Evolutionary conservation across 257 asterid genomes (phyloP).

Genomic region (Forsythia suspensa): DNA sequence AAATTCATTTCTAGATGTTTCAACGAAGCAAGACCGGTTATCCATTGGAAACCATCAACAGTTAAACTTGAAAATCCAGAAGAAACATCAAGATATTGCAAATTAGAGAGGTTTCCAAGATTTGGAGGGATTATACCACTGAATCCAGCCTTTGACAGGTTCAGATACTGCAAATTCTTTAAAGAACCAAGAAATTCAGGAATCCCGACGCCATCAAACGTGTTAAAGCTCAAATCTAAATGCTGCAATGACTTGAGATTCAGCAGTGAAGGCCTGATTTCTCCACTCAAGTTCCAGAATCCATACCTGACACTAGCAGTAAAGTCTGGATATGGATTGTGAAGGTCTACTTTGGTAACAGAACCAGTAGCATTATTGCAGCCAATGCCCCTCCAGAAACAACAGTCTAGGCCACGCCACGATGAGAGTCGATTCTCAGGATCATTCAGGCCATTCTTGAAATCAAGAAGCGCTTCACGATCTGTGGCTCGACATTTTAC

Average conservation of each 20-base stretch:
- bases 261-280: conserved; percentile 44
- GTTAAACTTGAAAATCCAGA: conserved; percentile 20
- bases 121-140: conserved; percentile 33
- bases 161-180: conserved; percentile 36
- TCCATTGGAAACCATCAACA: conserved; percentile 37
- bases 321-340: conserved; percentile 29
- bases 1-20: conserved; percentile 40
- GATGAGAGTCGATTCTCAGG: conserved; percentile 46
- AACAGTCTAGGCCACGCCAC: conserved; percentile 44
- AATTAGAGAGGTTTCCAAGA: conserved; percentile 46
- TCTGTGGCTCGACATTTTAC: conserved; percentile 31
- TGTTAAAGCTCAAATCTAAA: conserved; percentile 54
- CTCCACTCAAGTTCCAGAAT: conserved; percentile 57
- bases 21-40: conserved; percentile 36
- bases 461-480: conserved; percentile 43
- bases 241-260: conserved; percentile 36
- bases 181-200: conserved; percentile 48
- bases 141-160: conserved; percentile 51
- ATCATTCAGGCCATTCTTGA: conserved; percentile 53
- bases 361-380: conserved; percentile 34
- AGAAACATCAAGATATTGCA: conserved; percentile 55
- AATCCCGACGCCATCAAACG: conserved; percentile 39
- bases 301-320: conserved; percentile 24
- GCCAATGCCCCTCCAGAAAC: conserved; percentile 46
- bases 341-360: conserved; percentile 40